Percentiles rank a stretch among this genome's conserved stretches.
Evolutionary conservation across 768 basidiomycete genomes (phyloP).

Genomic region (Solioccasus polychromus): DNA sequence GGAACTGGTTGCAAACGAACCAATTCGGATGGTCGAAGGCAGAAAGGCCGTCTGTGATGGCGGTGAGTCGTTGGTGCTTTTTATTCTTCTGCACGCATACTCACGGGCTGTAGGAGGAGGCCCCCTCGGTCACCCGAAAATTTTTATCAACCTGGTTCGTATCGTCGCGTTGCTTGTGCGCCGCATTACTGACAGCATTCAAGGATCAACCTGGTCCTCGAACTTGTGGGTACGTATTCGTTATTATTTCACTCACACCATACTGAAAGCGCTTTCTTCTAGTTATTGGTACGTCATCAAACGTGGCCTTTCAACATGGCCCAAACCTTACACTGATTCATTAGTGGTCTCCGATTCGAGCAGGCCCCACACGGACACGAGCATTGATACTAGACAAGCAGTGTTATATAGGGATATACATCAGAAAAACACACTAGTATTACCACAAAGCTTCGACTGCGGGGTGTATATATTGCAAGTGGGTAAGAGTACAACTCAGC

Average conservation of each 20-base stretch:
- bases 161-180: background rate
- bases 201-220: constrained; percentile 88
- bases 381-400: constrained; percentile 23
- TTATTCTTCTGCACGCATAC: constrained; percentile 5
- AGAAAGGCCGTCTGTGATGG: constrained; percentile 93
- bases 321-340: constrained; percentile 4
- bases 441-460: constrained; percentile 10
- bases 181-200: constrained; percentile 8
- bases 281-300: constrained; percentile 47
- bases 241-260: background rate
- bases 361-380: constrained; percentile 69
- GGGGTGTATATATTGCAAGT: constrained; percentile 25
- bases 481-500: constrained; percentile 31
- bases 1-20: constrained; percentile 84
- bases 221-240: constrained; percentile 77
- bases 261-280: constrained; percentile 14
- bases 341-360: constrained; percentile 86
- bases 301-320: background rate
- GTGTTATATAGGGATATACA: constrained; percentile 12
- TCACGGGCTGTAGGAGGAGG: constrained; percentile 68
- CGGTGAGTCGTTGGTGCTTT: constrained; percentile 53
- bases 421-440: constrained; percentile 9
- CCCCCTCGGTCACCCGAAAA: constrained; percentile 93
- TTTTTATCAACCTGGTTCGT: constrained; percentile 91
- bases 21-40: constrained; percentile 75